Evolutionary conservation across 1,284 basidiomycete genomes (phyloP).

Genomic region (Ceratobasidium sp.): DNA sequence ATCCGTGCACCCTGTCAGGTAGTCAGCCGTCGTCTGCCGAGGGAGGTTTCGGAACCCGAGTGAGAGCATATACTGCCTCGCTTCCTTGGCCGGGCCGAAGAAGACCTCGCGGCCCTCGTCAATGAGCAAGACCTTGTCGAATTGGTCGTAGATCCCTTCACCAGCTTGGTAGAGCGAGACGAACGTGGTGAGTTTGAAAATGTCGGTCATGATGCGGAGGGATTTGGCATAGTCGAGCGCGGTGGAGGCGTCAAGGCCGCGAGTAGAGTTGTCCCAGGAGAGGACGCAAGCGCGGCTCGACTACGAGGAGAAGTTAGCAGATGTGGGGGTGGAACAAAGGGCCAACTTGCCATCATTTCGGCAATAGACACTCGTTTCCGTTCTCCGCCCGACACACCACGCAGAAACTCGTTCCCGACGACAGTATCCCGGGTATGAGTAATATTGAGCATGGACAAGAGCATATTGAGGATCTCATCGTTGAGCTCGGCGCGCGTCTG

Average conservation of each 20-base stretch:
- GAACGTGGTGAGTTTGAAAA: slow-evolving; percentile 60
- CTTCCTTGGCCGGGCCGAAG: slow-evolving; percentile 65
- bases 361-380: slow-evolving; percentile 72
- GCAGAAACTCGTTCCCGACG: slow-evolving; percentile 66
- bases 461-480: slow-evolving; percentile 63
- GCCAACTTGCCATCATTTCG: slow-evolving; percentile 64
- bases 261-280: slow-evolving; percentile 68
- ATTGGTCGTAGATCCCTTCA: slow-evolving; percentile 62
- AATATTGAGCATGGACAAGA: slow-evolving; percentile 71
- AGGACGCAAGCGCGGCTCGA: slow-evolving; percentile 52
- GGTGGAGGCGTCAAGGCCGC: slow-evolving; percentile 70
- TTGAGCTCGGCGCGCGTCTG: slow-evolving; percentile 62
- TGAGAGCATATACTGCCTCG: slow-evolving; percentile 63
- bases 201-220: slow-evolving; percentile 66
- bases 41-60: slow-evolving; percentile 60
- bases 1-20: slow-evolving; percentile 60
- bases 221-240: slow-evolving; percentile 69
- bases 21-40: slow-evolving; percentile 65
- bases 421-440: slow-evolving; percentile 68
- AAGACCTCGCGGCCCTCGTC: slow-evolving; percentile 66
- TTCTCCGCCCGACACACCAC: slow-evolving; percentile 71
- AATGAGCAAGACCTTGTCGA: slow-evolving; percentile 62
- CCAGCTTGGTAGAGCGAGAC: slow-evolving; percentile 65
- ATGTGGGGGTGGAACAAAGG: slow-evolving; percentile 16
- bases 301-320: slow-evolving; percentile 49